Base-by-base conservation (phyloP, 148 eudicot genomes). In the Silene latifolia region DNA sequence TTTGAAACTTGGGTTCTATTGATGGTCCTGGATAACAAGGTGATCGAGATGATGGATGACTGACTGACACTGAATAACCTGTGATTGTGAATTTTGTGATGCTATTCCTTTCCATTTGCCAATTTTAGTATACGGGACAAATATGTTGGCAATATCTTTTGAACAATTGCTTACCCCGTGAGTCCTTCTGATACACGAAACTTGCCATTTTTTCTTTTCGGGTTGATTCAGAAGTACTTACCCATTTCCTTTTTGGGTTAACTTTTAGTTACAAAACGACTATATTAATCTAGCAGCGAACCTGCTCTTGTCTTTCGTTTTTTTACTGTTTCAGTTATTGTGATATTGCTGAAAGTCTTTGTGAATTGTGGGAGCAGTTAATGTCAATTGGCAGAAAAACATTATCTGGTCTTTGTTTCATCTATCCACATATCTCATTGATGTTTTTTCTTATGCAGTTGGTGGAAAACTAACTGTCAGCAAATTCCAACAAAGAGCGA, bases 401-500 rank as follows among this genome's bases (percentile, higher is more conserved):
- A 48, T 48, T 48, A 48, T 60, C 69, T 59, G 67, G 39, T 29
- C 39, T 20, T 56, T 67, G 13, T n/a, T n/a, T n/a, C n/a, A n/a
- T n/a, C n/a, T n/a, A n/a, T 29, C 47, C 56, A 11, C 7, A 57
- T 70, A 8, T 27, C 29, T 61, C 27, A 71, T 32, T 59, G 68
- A n/a, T 48, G 29, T 18, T 48, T 42, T 69, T 11, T 59, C 42
- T 42, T 39, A 19, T 79, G 66, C 84, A 93, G 96, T 85, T 58
- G 80, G 83, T 58, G 86, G 81, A 23, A 89, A 79, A 73, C 71
- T 80, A 53, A 69, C 88, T n/a, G 39, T 72, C 53, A 85, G 77
- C 81, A 88, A 80, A 80, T 76, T 87, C 53, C 85, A 87, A 64
- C 85, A 87, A 75, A 76, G 82, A 47, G 83, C 83, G 21, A 58